Conservation (phyloP, 768 basidiomycete genomes). For the Suillus cothurnatus region DNA sequence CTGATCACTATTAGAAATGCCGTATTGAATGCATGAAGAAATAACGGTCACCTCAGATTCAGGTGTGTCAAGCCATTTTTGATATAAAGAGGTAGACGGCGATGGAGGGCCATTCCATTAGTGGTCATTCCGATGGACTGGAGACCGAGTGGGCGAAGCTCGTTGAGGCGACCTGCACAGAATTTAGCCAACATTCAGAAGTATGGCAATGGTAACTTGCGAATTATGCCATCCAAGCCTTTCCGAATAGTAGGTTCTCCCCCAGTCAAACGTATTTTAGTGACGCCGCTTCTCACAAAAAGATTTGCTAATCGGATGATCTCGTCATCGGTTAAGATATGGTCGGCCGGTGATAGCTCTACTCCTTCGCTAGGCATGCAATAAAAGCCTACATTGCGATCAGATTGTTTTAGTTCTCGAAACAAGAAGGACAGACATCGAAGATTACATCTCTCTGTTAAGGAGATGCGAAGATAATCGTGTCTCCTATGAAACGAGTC, state of each 20-base stretch:
- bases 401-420: neutral
- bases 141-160: slow-evolving; percentile 61
- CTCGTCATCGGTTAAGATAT: slow-evolving; percentile 77
- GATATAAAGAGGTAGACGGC: slow-evolving; percentile 69
- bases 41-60: slow-evolving; percentile 54
- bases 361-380: slow-evolving; percentile 88
- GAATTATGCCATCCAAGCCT: slow-evolving; percentile 68
- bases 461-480: slow-evolving; percentile 85
- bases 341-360: slow-evolving; percentile 65
- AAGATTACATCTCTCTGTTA: slow-evolving; percentile 87
- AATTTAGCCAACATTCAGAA: slow-evolving; percentile 12
- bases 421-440: slow-evolving; percentile 54
- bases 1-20: slow-evolving; percentile 36
- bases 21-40: slow-evolving; percentile 6
- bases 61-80: slow-evolving; percentile 77
- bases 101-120: slow-evolving; percentile 77
- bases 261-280: slow-evolving; percentile 86
- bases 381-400: slow-evolving; percentile 67
- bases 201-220: slow-evolving; percentile 39
- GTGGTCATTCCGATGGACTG: slow-evolving; percentile 83
- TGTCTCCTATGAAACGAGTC: slow-evolving; percentile 72
- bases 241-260: slow-evolving; percentile 87
- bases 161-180: slow-evolving; percentile 57
- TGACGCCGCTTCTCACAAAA: slow-evolving; percentile 82
- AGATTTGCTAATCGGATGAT: slow-evolving; percentile 70